Conservation (phyloP, 164 flowering plant genomes). For the Vitis rupestris region DNA sequence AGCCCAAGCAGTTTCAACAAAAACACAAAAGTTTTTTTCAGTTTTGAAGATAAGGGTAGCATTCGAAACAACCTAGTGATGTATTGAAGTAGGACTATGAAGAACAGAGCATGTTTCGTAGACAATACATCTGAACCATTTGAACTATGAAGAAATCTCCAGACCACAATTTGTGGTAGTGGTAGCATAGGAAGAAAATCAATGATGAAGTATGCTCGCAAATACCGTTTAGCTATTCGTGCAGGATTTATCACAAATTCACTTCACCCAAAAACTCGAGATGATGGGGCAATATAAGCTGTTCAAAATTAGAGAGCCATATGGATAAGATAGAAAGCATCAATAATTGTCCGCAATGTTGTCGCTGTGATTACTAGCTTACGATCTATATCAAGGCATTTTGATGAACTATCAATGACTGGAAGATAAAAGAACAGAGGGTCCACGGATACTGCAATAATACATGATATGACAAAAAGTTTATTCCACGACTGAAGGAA, state of each 20-base stretch:
- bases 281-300: slow-evolving; percentile 95
- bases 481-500: slow-evolving; percentile 74
- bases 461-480: slow-evolving; percentile 78
- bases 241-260: slow-evolving; percentile 92
- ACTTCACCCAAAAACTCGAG: slow-evolving; percentile 96
- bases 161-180: slow-evolving; percentile 86
- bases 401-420: slow-evolving; percentile 36
- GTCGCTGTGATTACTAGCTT: slow-evolving; percentile 64
- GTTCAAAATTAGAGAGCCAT: slow-evolving; percentile 92
- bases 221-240: slow-evolving; percentile 82
- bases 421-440: slow-evolving; percentile 91
- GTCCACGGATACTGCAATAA: slow-evolving; percentile 84
- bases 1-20: slow-evolving; percentile 98
- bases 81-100: slow-evolving; percentile 76
- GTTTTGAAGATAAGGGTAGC: slow-evolving; percentile 69
- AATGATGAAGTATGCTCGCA: slow-evolving; percentile 65
- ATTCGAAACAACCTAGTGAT: slow-evolving; percentile 76
- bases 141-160: slow-evolving; percentile 70
- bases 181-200: slow-evolving; percentile 91
- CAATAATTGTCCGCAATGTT: slow-evolving; percentile 64
- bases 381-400: slow-evolving; percentile 69
- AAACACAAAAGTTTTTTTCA: slow-evolving; percentile 89
- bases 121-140: slow-evolving; percentile 69
- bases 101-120: slow-evolving; percentile 77
- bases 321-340: slow-evolving; percentile 81